Base-by-base conservation (phyloP, 495 filamentous ascomycete species). In the Penicillium odoratum region DNA sequence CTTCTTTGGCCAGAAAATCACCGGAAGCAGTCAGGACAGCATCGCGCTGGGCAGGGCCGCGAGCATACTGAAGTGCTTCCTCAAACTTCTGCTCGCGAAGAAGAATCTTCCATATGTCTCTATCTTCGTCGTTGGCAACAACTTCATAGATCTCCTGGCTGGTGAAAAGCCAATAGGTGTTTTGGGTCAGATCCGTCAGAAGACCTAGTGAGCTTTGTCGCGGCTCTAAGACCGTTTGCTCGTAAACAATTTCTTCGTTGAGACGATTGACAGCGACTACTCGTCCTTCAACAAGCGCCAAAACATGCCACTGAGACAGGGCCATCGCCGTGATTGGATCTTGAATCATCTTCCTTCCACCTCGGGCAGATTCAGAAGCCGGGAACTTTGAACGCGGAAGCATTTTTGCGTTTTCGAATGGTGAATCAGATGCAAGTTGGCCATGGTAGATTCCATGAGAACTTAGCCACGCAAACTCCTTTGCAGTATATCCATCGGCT, bases 91-190 rank as follows among this genome's bases (percentile, higher is more conserved):
- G 88, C 61, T 85, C 81, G 60, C 88, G 80, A 29, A 97, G 74
- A 81, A 97, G 88, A 21, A 97, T 88, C 66, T 89, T 90, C 94
- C 94, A 98, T 29, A 97, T 82, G 74, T 98, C 92, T 61, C 93
- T 75, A 63, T 93, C 91, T 67, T 98, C 95, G 48, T 97, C 91
- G 25, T 83, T 86, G 16, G 90, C 88, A 9, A 92, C 90, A 46
- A 98, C 88, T 75, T 98, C 95, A 63, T 89, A 97, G 50, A 98
- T 96, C 58, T 94, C 91, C 55, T 88, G 78, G 5, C 81, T 78
- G 1, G 95, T 98, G 67, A 97, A 97, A 16, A 97, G 82, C 94
- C 94, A 98, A 67, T 90, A 97, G 1, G 94, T 98, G 58, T 91
- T 93, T 76, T 97, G 95, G 62, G 91, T 92, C 31, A 87, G 79